Evolutionary conservation across 495 filamentous ascomycete species (phyloP), one percentile per base, ranked within the genome.

Genomic region (Lasiosphaeris hirsuta): DNA sequence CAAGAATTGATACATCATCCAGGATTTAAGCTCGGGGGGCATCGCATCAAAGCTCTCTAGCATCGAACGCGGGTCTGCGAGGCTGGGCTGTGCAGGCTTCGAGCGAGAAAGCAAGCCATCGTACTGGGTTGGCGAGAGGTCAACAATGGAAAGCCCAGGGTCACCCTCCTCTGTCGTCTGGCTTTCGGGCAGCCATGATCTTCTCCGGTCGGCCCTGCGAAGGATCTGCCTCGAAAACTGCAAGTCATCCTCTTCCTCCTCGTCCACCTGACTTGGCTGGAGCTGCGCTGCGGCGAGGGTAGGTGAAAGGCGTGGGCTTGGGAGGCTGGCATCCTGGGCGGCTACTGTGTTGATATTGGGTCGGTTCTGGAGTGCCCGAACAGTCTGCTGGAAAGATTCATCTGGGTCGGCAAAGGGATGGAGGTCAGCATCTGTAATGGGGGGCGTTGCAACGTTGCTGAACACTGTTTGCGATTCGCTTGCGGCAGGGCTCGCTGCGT

Each of bases 1-100:
- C 19, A 99, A 78, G 37, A 99, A 83, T 63, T 97, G 92, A 66
- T 93, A 97, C 88, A 97, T 96, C 65, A 99, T 83, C 66, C 95
- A 96, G 0, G 84, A 87, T 69, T 97, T 90, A 80, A 97, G 80
- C 58, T 91, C 86, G 33, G 87, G 81, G 0, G 95, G 91, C 76
- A 97, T 87, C 7, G 86, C 78, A 68, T 97, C 95, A 63, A 99
- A 97, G 34, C 84, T 86, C 58, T 96, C 90, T 13, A 99, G 68
- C 80, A 97, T 90, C 7, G 78, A 81, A 0, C 87, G 89, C 46
- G 93, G 89, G 64, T 92, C 89, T 80, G 88, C 81, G 33, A 88
- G 63, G 38, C 64, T 66, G 11, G 66, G 55, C 36, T 66, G 69
- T 38, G 49, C 64, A 19, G 34, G 44, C 42, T 45, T 61, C 5